Percentiles rank a stretch among this genome's conserved stretches.
These are phyloP conservation scores for Vachellia collinsii DNA, from an alignment of 306 rosid genomes.

Conservation along the genomic window DNA sequence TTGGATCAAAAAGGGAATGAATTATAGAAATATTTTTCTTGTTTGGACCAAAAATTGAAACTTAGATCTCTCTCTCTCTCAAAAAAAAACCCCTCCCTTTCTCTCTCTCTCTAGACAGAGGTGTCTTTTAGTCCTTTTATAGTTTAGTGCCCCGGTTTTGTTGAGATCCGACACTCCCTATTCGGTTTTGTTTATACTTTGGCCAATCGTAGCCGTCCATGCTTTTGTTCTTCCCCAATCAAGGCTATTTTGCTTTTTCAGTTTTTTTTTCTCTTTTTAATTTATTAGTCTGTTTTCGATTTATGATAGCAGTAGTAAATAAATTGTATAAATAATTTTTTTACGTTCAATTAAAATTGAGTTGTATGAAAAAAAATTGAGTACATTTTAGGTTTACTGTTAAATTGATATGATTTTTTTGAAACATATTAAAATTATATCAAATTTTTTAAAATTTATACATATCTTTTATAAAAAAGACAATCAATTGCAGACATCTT, in stretches of 20 bases:
- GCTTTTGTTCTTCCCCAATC: background rate
- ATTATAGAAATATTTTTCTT: background rate
- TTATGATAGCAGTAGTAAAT: background rate
- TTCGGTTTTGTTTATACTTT: background rate
- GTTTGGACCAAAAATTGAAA: background rate
- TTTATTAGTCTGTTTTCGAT: background rate
- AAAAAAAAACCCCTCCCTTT: background rate
- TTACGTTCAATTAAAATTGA: too few relatives aligned
- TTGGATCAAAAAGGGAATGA: background rate
- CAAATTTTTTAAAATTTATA: too few relatives aligned
- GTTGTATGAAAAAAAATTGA: background rate
- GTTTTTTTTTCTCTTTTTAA: background rate
- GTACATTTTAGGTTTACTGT: background rate
- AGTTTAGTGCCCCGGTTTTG: constrained; percentile 36
- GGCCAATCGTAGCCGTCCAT: constrained; percentile 46
- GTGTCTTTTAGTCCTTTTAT: constrained; percentile 1
- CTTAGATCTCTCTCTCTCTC: constrained; percentile 22
- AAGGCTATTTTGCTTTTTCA: background rate
- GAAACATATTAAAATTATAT: too few relatives aligned
- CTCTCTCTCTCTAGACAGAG: constrained; percentile 23
- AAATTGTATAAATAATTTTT: background rate
- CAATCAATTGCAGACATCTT: too few relatives aligned
- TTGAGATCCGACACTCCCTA: constrained; percentile 22
- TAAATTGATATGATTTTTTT: too few relatives aligned
- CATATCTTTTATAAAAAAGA: too few relatives aligned